phyloP scores from a whole-genome alignment of 129 eudicot genomes.

The Helichrysum umbraculigerum region DNA sequence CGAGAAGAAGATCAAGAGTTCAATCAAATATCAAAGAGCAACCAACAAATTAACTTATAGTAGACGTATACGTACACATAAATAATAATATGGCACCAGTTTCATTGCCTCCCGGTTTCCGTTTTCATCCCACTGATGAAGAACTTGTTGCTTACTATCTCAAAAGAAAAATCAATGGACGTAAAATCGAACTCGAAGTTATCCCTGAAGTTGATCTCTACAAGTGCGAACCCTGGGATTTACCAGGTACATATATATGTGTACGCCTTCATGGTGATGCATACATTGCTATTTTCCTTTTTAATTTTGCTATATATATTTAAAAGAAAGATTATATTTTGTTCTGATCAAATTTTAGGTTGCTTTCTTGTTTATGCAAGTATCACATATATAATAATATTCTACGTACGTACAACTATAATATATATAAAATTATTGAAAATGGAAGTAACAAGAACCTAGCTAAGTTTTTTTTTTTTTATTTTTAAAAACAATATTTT shows the following conservation, averaged over 20 bases:
- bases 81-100: conserved; percentile 65
- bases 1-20: conserved; percentile 25
- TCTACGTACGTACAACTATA: not conserved
- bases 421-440: not conserved
- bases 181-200: conserved; percentile 80
- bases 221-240: conserved; percentile 99
- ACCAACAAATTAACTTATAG: not conserved
- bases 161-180: conserved; percentile 83
- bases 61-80: not conserved
- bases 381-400: conserved; percentile 32
- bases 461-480: not conserved
- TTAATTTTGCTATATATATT: not conserved
- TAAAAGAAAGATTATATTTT: not conserved
- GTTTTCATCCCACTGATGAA: conserved; percentile 93
- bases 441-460: not conserved
- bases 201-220: conserved; percentile 98
- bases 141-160: conserved; percentile 93
- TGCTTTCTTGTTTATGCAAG: conserved; percentile 41
- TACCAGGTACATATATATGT: conserved; percentile 64
- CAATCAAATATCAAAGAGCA: conserved; percentile 4
- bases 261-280: conserved; percentile 26
- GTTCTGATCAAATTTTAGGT: conserved; percentile 25
- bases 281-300: conserved; percentile 4
- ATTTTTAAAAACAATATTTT: no score
- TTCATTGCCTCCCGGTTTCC: conserved; percentile 96